These are phyloP conservation scores for Amaranthus palmeri DNA, from an alignment of 148 eudicot genomes.

Conservation along the genomic window DNA sequence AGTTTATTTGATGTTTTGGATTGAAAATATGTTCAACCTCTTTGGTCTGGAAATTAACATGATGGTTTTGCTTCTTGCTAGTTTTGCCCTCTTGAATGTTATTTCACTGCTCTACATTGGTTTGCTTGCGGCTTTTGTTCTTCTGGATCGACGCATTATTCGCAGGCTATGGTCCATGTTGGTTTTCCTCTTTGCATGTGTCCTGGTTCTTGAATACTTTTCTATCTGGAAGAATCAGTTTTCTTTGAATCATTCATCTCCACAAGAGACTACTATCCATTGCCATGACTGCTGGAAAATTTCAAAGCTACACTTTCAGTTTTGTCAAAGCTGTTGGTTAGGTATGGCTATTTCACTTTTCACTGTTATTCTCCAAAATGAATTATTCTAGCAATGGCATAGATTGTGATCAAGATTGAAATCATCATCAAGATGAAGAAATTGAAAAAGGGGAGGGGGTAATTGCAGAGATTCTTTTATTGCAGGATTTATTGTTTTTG, in stretches of 20 bases:
- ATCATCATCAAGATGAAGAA: too few species aligned
- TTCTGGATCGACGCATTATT: slow-evolving; percentile 66
- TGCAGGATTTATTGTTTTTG: too few species aligned
- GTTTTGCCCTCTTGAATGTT: slow-evolving; percentile 82
- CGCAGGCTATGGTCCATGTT: slow-evolving; percentile 73
- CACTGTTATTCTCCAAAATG: neutral
- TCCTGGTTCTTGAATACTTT: slow-evolving; percentile 76
- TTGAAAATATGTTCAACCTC: slow-evolving; percentile 88
- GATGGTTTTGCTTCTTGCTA: slow-evolving; percentile 85
- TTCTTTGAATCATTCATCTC: slow-evolving; percentile 30
- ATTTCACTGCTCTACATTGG: slow-evolving; percentile 80
- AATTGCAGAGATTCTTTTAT: too few species aligned
- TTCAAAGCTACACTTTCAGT: slow-evolving; percentile 56
- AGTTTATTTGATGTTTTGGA: slow-evolving; percentile 88
- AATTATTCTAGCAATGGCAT: too few species aligned
- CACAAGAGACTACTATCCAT: slow-evolving; percentile 33
- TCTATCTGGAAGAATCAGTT: slow-evolving; percentile 67
- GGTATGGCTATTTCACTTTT: slow-evolving; percentile 42
- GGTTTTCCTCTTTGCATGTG: slow-evolving; percentile 68
- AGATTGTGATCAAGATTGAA: too few species aligned
- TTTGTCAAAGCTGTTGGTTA: slow-evolving; percentile 81
- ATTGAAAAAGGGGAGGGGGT: too few species aligned
- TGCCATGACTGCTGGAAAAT: slow-evolving; percentile 91
- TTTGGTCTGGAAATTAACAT: slow-evolving; percentile 96
- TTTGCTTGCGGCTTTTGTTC: slow-evolving; percentile 77